Evolutionary conservation across 2,329 filamentous ascomycete genomes (phyloP).

Genomic region (Westerdykella sp.): DNA sequence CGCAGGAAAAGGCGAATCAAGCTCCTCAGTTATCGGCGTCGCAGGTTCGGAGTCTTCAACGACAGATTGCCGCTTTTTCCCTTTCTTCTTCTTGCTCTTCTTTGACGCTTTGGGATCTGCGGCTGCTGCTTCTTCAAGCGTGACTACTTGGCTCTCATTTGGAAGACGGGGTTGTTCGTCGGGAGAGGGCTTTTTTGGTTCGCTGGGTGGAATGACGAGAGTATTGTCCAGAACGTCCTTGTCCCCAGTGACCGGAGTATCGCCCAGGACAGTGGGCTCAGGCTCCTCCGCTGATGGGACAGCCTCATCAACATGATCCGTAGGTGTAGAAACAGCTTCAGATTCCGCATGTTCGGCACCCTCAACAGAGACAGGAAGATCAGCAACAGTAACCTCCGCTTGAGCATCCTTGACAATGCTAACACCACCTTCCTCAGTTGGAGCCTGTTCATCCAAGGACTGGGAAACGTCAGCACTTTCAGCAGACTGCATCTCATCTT

Average conservation of each 20-base stretch:
- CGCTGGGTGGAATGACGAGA: neutral
- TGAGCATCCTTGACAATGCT: no score
- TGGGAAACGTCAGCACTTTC: no score
- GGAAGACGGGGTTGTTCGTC: neutral
- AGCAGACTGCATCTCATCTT: no score
- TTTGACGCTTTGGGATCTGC: neutral
- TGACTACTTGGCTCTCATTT: neutral
- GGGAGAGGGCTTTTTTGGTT: neutral
- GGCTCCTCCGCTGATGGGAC: no score
- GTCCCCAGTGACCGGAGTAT: neutral
- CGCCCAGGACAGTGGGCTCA: neutral
- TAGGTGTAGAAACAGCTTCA: no score
- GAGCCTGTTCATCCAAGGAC: no score
- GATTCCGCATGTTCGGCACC: no score
- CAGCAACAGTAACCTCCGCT: no score
- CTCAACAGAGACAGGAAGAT: no score
- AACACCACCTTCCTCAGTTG: no score
- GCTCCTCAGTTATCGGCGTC: neutral
- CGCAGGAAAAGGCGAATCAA: neutral
- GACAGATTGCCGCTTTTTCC: slow-evolving; percentile 10
- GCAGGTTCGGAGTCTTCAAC: slow-evolving; percentile 9
- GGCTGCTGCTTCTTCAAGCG: neutral
- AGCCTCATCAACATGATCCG: no score
- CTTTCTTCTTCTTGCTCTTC: slow-evolving; percentile 15
- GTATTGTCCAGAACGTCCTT: neutral